Evolutionary conservation across 75 land plant species (phyloP).

Genomic region (Sequoia sempervirens): DNA sequence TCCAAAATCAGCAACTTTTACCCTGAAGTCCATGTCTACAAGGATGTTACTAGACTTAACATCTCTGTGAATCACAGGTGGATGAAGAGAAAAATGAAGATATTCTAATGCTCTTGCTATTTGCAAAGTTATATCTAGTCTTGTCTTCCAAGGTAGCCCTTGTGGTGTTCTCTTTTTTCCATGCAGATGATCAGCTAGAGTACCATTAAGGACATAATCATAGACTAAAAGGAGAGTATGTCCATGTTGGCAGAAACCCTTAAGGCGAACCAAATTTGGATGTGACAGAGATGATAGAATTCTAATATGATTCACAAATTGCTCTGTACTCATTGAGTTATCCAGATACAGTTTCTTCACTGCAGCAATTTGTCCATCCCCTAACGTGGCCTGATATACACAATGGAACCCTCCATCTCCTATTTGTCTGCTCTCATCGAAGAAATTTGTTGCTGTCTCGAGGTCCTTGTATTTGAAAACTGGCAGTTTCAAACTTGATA

Average conservation of each 20-base stretch:
- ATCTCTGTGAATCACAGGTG: slow-evolving; percentile 78
- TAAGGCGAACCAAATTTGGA: slow-evolving; percentile 29
- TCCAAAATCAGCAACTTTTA: slow-evolving; percentile 84
- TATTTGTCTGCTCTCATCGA: slow-evolving; percentile 40
- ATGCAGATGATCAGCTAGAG: slow-evolving; percentile 1
- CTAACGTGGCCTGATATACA: slow-evolving; percentile 53
- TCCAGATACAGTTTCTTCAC: slow-evolving; percentile 33
- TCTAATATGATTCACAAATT: slow-evolving; percentile 31
- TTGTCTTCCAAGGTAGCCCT: slow-evolving; percentile 52
- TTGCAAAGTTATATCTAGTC: slow-evolving; percentile 64
- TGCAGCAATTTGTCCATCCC: slow-evolving; percentile 26
- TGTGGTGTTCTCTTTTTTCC: neutral
- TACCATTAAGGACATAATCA: neutral
- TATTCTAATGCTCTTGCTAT: slow-evolving; percentile 69
- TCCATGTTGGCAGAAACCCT: slow-evolving; percentile 16
- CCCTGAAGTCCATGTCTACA: slow-evolving; percentile 58
- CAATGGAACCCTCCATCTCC: slow-evolving; percentile 84
- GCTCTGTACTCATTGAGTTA: slow-evolving; percentile 17
- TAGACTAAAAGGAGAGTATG: slow-evolving; percentile 15
- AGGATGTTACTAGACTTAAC: slow-evolving; percentile 84
- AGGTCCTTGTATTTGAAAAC: slow-evolving; percentile 66
- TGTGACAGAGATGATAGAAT: slow-evolving; percentile 28
- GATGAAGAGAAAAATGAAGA: slow-evolving; percentile 56
- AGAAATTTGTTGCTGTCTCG: slow-evolving; percentile 58
- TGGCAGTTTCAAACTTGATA: neutral